A percentile compares a stretch with the other conserved stretches of the same genome.
phyloP scores from a whole-genome alignment of 257 asterid genomes.

The Paulownia fortunei region DNA sequence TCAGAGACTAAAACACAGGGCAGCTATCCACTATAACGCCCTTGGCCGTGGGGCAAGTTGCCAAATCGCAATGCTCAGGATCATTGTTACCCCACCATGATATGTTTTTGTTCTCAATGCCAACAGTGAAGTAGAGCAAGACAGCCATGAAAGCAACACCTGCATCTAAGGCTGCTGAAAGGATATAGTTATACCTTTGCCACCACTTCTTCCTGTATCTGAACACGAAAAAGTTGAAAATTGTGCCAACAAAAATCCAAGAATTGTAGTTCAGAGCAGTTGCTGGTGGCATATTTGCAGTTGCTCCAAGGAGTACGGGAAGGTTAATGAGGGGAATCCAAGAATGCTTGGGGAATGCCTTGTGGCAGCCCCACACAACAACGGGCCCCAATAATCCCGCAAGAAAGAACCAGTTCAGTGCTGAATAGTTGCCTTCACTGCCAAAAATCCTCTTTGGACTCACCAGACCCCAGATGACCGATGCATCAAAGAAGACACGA shows the following conservation, averaged over 20 bases:
- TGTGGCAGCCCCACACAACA: conserved; percentile 55
- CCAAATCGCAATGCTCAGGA: conserved; percentile 73
- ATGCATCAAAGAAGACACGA: conserved; percentile 70
- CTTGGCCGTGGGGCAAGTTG: conserved; percentile 73
- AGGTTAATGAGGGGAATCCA: conserved; percentile 80
- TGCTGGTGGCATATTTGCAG: conserved; percentile 69
- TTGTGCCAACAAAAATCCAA: conserved; percentile 67
- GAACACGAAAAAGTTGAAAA: conserved; percentile 69
- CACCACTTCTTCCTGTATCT: conserved; percentile 76
- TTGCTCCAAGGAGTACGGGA: conserved; percentile 79
- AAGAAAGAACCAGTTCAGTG: conserved; percentile 74
- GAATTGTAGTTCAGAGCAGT: conserved; percentile 65
- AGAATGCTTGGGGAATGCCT: conserved; percentile 45
- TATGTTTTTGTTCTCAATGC: conserved; percentile 44
- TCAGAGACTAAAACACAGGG: conserved; percentile 40
- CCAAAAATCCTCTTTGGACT: conserved; percentile 71
- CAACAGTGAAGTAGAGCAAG: conserved; percentile 57
- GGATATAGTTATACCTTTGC: conserved; percentile 75
- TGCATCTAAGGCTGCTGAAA: conserved; percentile 74
- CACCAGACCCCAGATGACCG: conserved; percentile 80
- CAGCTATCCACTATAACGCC: conserved; percentile 59
- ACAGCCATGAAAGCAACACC: conserved; percentile 87
- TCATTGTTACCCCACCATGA: conserved; percentile 69
- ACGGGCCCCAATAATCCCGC: conserved; percentile 66
- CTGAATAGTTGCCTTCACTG: conserved; percentile 55